Conservation (phyloP, 345 rosid genomes). For the Hevea brasiliensis region DNA sequence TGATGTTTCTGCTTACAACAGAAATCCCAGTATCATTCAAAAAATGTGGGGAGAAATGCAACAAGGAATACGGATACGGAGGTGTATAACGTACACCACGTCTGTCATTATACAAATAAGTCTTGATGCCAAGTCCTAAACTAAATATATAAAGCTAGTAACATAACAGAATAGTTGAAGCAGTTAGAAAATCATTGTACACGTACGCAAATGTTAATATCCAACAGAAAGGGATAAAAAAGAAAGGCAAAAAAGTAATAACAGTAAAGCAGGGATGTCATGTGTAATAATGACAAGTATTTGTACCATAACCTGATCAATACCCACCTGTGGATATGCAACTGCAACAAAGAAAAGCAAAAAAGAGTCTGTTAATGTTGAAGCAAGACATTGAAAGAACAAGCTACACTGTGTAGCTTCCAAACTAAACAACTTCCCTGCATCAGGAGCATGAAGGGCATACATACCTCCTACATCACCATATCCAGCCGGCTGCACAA, state of each 20-base stretch:
- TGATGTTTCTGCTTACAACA: background rate
- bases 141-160: background rate
- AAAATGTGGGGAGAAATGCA: background rate
- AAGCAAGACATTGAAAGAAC: slow-evolving; percentile 9
- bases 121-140: background rate
- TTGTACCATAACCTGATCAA: slow-evolving; percentile 28
- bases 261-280: too few species aligned
- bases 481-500: slow-evolving; percentile 65
- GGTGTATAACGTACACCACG: too few species aligned
- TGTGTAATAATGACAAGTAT: slow-evolving; percentile 10
- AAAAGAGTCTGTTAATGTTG: slow-evolving; percentile 20
- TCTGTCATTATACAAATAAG: background rate
- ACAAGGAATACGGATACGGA: background rate
- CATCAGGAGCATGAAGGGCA: slow-evolving; percentile 38
- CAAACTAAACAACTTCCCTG: slow-evolving; percentile 36
- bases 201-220: background rate
- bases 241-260: background rate
- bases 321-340: slow-evolving; percentile 92
- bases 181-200: background rate
- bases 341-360: slow-evolving; percentile 48
- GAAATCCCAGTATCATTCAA: background rate
- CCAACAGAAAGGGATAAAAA: background rate
- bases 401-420: slow-evolving; percentile 14
- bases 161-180: background rate
- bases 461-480: slow-evolving; percentile 80